Evolutionary conservation across 208 protist species (phyloP).

Genomic region (Acanthamoeba castellanii): DNA sequence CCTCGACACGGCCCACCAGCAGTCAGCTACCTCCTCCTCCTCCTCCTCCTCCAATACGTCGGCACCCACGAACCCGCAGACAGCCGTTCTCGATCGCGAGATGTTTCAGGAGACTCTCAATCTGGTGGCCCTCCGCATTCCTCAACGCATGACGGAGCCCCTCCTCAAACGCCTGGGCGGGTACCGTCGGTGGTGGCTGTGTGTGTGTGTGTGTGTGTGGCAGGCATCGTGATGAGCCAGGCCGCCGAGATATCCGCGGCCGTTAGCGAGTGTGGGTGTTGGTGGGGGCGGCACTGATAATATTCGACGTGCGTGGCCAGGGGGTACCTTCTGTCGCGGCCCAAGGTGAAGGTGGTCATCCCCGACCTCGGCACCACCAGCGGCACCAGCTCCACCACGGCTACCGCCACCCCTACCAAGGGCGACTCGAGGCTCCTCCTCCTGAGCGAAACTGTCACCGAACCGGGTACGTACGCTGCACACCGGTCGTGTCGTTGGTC

Average conservation of each 20-base stretch:
- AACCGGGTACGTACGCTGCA: background rate
- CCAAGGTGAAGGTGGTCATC: constrained; percentile 32
- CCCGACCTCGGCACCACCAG: too few relatives aligned
- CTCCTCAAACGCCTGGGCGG: background rate
- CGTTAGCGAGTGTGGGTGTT: too few relatives aligned
- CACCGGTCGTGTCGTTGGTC: background rate
- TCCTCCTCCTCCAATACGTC: too few relatives aligned
- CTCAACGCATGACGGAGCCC: background rate
- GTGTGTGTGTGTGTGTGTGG: too few relatives aligned
- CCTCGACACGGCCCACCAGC: too few relatives aligned
- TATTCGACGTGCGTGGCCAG: too few relatives aligned
- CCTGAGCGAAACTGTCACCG: constrained; percentile 20
- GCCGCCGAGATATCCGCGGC: too few relatives aligned
- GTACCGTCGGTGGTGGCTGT: background rate
- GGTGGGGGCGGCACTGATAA: too few relatives aligned
- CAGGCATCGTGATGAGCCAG: too few relatives aligned
- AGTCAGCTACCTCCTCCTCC: too few relatives aligned
- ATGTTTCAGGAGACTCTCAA: constrained; percentile 36
- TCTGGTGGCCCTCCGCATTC: background rate
- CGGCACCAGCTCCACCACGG: background rate
- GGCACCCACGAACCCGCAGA: too few relatives aligned
- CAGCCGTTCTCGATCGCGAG: background rate
- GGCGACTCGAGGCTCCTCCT: background rate
- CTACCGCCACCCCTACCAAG: too few relatives aligned
- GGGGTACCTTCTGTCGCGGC: background rate